Conservation (phyloP, 305 asterid genomes). For the Fraxinus xanthoxyloides region DNA sequence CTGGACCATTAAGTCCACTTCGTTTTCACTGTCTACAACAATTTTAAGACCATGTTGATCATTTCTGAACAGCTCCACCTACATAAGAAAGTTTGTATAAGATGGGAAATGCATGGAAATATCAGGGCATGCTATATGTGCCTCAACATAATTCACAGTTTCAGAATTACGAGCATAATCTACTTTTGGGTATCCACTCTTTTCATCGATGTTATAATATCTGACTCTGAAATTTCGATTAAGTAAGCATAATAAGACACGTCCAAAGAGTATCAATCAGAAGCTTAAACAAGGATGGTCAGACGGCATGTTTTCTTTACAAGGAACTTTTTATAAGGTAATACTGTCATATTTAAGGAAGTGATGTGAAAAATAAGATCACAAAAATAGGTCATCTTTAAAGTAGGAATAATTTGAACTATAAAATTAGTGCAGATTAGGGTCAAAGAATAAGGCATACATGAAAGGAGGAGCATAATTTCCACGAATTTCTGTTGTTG, state of each 20-base stretch:
- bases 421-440: neutral
- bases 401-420: neutral
- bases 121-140: neutral
- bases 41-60: conserved; percentile 91
- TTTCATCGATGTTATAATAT: neutral
- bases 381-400: neutral
- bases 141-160: neutral
- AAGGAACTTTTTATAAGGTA: neutral
- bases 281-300: too few species aligned
- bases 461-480: conserved; percentile 81
- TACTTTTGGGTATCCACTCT: neutral
- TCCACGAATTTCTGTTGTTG: conserved; percentile 89
- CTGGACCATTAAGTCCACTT: conserved; percentile 94
- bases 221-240: too few species aligned
- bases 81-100: conserved; percentile 9
- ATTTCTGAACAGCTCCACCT: conserved; percentile 89
- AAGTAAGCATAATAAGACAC: too few species aligned
- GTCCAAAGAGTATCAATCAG: too few species aligned
- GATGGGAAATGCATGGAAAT: neutral
- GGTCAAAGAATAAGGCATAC: conserved; percentile 37
- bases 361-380: neutral
- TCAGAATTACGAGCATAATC: neutral
- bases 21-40: conserved; percentile 90
- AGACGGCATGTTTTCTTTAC: too few species aligned
- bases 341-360: neutral